Percentiles rank a stretch among this genome's conserved stretches.
phyloP scores from a whole-genome alignment of 1,139 yeast species.

The Taphrina sp. region DNA sequence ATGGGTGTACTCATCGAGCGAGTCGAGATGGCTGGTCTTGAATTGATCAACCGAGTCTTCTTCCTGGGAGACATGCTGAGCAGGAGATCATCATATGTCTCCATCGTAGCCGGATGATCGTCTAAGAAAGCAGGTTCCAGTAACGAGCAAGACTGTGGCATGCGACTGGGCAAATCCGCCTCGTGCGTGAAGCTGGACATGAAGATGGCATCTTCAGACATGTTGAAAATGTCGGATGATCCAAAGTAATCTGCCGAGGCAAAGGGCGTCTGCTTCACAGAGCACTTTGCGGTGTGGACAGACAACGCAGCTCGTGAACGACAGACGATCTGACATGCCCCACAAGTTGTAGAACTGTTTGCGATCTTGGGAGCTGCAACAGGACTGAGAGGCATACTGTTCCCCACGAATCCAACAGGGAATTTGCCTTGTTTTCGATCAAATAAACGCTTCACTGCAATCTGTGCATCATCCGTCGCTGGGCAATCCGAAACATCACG shows the following conservation, averaged over 20 bases:
- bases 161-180: neutral
- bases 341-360: slow-evolving; percentile 4
- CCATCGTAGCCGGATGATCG: neutral
- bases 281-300: slow-evolving; percentile 6
- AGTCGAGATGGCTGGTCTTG: neutral
- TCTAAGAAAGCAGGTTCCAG: neutral
- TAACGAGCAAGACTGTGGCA: neutral
- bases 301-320: slow-evolving; percentile 12
- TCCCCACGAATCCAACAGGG: slow-evolving; percentile 1
- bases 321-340: slow-evolving; percentile 22
- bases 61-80: slow-evolving; percentile 6
- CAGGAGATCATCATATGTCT: neutral
- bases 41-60: neutral
- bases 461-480: slow-evolving; percentile 13
- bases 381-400: slow-evolving; percentile 14
- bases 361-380: slow-evolving; percentile 11
- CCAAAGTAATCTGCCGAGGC: slow-evolving; percentile 13
- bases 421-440: slow-evolving; percentile 21
- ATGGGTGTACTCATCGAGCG: neutral
- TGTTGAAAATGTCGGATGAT: slow-evolving; percentile 12
- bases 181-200: neutral
- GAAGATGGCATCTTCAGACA: neutral
- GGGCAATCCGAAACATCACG: neutral
- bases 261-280: slow-evolving; percentile 27
- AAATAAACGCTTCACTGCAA: slow-evolving; percentile 14